A percentile compares a stretch with the other conserved stretches of the same genome.
phyloP scores from a whole-genome alignment of 2,329 filamentous ascomycete species.

The Colletotrichum limetticola region DNA sequence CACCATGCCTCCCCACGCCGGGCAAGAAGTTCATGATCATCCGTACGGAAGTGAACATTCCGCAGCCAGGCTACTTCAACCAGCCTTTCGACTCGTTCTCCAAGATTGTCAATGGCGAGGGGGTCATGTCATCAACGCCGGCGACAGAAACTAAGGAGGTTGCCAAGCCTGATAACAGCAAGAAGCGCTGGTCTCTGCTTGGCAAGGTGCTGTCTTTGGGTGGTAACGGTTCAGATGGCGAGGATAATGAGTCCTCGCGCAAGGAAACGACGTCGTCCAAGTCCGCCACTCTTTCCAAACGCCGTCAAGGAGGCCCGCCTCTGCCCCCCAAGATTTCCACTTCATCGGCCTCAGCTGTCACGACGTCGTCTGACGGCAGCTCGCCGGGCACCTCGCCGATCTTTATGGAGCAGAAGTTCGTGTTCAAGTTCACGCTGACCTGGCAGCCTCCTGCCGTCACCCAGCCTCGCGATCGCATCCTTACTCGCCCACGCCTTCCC shows the following conservation, averaged over 20 bases:
- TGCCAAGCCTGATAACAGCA: conserved; percentile 47
- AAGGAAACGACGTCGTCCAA: conserved; percentile 61
- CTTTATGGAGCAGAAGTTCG: conserved; percentile 67
- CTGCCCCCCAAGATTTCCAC: conserved; percentile 51
- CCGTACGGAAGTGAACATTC: conserved; percentile 73
- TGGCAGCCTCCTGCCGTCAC: conserved; percentile 66
- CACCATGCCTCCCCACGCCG: conserved; percentile 85
- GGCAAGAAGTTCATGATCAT: conserved; percentile 90
- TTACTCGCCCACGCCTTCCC: conserved; percentile 76
- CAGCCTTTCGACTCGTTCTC: conserved; percentile 61
- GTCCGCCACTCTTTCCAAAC: conserved; percentile 29
- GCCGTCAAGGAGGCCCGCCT: conserved; percentile 38
- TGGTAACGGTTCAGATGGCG: conserved; percentile 46
- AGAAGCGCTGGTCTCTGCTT: conserved; percentile 72
- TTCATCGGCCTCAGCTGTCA: conserved; percentile 40
- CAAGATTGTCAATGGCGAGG: conserved; percentile 29
- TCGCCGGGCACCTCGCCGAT: conserved; percentile 66
- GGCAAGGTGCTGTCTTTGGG: conserved; percentile 67
- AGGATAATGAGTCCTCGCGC: conserved; percentile 61
- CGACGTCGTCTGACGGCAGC: conserved; percentile 59
- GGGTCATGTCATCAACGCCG: conserved; percentile 20
- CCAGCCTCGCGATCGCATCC: conserved; percentile 68
- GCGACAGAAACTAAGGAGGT: conserved; percentile 32
- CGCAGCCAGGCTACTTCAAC: conserved; percentile 57
- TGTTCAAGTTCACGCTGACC: conserved; percentile 81